Evolutionary conservation across 352 stramenopile genomes (phyloP).

Genomic region (Pythium pyrilobum): DNA sequence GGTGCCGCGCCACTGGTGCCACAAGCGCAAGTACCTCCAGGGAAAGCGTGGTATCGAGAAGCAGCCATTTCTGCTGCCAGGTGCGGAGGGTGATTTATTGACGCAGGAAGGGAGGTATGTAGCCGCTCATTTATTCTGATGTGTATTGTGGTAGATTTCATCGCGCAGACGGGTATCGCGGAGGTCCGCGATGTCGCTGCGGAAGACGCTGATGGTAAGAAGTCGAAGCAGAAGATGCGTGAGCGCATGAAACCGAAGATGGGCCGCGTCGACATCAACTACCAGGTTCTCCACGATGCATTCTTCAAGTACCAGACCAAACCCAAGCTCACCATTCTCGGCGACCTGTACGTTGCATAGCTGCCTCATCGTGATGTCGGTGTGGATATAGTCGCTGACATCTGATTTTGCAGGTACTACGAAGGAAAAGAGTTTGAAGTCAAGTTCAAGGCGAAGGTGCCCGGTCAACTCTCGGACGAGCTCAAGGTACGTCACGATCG

Average conservation of each 20-base stretch:
- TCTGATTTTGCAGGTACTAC: slow-evolving; percentile 84
- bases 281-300: slow-evolving; percentile 96
- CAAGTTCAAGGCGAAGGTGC: slow-evolving; percentile 87
- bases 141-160: slow-evolving; percentile 80
- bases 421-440: slow-evolving; percentile 97
- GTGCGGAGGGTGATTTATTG: not conserved
- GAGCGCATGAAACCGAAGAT: slow-evolving; percentile 94
- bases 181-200: slow-evolving; percentile 67
- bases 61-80: slow-evolving; percentile 89
- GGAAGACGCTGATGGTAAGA: slow-evolving; percentile 90
- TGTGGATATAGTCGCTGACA: not conserved
- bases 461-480: slow-evolving; percentile 85
- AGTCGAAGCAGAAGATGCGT: slow-evolving; percentile 90
- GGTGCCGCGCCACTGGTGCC: slow-evolving; percentile 96
- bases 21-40: slow-evolving; percentile 98
- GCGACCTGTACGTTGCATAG: slow-evolving; percentile 70
- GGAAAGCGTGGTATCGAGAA: slow-evolving; percentile 97
- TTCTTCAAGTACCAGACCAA: slow-evolving; percentile 99
- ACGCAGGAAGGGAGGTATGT: not conserved
- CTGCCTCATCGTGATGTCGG: slow-evolving; percentile 12
- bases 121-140: not conserved
- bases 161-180: slow-evolving; percentile 93
- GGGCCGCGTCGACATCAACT: slow-evolving; percentile 97
- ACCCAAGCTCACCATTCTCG: slow-evolving; percentile 83
- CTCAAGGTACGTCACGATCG: slow-evolving; percentile 54